Evolutionary conservation across 495 filamentous ascomycete genomes (phyloP).

Genomic region (Parmelia sp.): DNA sequence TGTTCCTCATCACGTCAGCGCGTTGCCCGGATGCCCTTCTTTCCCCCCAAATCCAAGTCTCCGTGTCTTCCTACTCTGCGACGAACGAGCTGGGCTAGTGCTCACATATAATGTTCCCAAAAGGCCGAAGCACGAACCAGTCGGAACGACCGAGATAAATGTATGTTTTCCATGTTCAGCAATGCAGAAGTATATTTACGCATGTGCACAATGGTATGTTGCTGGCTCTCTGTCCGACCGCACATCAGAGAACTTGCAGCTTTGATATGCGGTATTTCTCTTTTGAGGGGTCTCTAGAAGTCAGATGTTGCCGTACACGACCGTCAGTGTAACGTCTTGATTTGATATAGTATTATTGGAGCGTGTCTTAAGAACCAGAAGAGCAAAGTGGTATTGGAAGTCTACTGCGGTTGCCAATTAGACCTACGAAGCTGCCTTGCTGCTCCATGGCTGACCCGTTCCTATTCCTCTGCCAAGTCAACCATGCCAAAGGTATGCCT

Average conservation of each 20-base stretch:
- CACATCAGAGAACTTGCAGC: not conserved
- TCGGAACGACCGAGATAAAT: not conserved
- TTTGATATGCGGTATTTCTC: not conserved
- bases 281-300: not conserved
- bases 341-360: too few relatives aligned
- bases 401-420: too few relatives aligned
- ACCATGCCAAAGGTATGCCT: too few relatives aligned
- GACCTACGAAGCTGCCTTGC: too few relatives aligned
- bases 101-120: not conserved
- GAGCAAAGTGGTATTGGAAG: too few relatives aligned
- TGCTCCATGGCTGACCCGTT: too few relatives aligned
- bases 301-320: not conserved
- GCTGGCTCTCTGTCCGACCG: not conserved
- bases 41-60: not conserved
- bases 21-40: not conserved
- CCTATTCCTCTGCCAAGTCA: too few relatives aligned
- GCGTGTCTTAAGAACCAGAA: too few relatives aligned
- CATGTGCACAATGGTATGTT: not conserved
- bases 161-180: not conserved
- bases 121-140: not conserved
- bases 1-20: not conserved
- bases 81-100: not conserved
- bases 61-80: not conserved
- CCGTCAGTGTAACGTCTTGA: too few relatives aligned
- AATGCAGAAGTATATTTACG: not conserved